phyloP scores from a whole-genome alignment of 2,329 filamentous ascomycete species.

The Rugonectria rugulosa region DNA sequence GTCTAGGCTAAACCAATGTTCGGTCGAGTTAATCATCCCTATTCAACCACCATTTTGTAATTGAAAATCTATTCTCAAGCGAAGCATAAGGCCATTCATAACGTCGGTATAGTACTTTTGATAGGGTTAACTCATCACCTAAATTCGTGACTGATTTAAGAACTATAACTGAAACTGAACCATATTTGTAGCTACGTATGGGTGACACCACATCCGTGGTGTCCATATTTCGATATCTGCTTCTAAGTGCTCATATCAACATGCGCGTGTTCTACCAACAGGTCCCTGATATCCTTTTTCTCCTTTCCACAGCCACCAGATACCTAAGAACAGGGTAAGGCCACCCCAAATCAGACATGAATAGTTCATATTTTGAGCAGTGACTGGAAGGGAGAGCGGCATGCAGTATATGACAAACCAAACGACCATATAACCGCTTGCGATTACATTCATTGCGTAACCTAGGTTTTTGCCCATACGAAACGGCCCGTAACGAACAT shows the following conservation, averaged over 20 bases:
- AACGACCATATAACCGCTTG: constrained; percentile 64
- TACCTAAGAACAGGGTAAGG: neutral
- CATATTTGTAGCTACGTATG: too few species aligned
- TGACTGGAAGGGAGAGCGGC: constrained; percentile 55
- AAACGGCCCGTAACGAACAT: constrained; percentile 61
- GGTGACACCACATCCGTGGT: too few species aligned
- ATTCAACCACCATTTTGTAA: too few species aligned
- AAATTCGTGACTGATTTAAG: too few species aligned
- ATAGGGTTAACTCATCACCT: too few species aligned
- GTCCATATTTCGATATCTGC: neutral
- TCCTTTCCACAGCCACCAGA: neutral
- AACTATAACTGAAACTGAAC: too few species aligned
- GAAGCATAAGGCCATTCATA: too few species aligned
- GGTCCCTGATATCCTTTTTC: neutral
- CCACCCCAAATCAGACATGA: neutral
- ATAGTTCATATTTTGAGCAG: constrained; percentile 60
- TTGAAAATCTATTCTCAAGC: too few species aligned
- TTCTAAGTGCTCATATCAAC: neutral
- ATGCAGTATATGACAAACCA: constrained; percentile 72
- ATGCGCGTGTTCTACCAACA: neutral
- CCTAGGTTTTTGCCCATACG: constrained; percentile 57
- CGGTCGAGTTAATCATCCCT: too few species aligned
- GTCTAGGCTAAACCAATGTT: too few species aligned
- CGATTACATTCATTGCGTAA: constrained; percentile 57
- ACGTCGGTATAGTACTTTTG: too few species aligned